These are phyloP conservation scores for Incumbomyces lentus DNA, from an alignment of 2,329 filamentous ascomycete species.

Conservation along the genomic window DNA sequence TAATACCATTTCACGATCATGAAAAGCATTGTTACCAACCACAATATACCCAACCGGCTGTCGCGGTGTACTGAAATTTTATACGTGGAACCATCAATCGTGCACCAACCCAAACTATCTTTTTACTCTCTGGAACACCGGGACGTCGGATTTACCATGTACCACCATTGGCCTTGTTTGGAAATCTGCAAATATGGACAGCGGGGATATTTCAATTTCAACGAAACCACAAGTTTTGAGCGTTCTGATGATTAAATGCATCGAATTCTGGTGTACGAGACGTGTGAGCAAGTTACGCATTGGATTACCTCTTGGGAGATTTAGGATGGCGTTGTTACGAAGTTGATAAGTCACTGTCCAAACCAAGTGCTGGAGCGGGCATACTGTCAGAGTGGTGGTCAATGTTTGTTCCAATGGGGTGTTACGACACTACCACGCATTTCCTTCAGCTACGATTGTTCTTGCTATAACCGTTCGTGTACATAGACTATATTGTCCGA, in stretches of 20 bases:
- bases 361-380: constrained; percentile 6
- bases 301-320: too few relatives aligned
- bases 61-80: constrained; percentile 16
- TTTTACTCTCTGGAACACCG: too few relatives aligned
- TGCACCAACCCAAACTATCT: too few relatives aligned
- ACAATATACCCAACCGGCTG: constrained; percentile 11
- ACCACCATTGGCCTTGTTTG: not conserved
- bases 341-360: constrained; percentile 4
- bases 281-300: too few relatives aligned
- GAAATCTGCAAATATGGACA: not conserved
- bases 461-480: too few relatives aligned
- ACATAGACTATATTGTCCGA: too few relatives aligned
- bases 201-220: not conserved
- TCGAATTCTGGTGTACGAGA: not conserved
- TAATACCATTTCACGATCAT: constrained; percentile 18
- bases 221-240: not conserved
- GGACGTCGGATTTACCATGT: not conserved
- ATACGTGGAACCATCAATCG: too few relatives aligned
- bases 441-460: too few relatives aligned
- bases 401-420: too few relatives aligned
- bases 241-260: not conserved
- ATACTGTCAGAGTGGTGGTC: constrained; percentile 5
- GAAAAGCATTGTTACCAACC: constrained; percentile 16
- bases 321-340: not conserved
- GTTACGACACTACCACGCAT: too few relatives aligned